Conservation (phyloP, 495 filamentous ascomycete species). For the Endocarpon pusillum region DNA sequence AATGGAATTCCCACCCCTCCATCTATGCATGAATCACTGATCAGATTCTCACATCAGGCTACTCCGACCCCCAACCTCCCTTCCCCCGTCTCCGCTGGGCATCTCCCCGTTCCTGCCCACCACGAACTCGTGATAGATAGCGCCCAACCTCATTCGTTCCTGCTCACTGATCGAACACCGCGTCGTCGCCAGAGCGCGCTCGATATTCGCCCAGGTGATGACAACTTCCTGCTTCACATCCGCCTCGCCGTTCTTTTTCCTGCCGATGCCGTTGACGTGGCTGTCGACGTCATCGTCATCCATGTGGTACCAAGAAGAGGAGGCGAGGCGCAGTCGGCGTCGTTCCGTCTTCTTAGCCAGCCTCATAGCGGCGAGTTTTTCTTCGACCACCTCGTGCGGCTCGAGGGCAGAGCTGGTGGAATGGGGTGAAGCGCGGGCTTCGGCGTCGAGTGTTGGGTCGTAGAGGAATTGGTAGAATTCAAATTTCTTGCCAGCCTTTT, state of each 20-base stretch:
- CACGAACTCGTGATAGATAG: constrained; percentile 85
- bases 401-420: constrained; percentile 31
- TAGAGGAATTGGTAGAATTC: constrained; percentile 76
- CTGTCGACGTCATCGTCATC: constrained; percentile 4
- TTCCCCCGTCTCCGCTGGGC: constrained; percentile 74
- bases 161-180: constrained; percentile 62
- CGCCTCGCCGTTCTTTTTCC: constrained; percentile 6
- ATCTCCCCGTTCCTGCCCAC: constrained; percentile 84
- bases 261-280: constrained; percentile 7
- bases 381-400: constrained; percentile 49
- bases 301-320: constrained; percentile 3
- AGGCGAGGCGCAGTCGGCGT: constrained; percentile 16
- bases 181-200: constrained; percentile 58
- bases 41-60: constrained; percentile 60
- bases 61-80: constrained; percentile 78
- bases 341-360: constrained; percentile 32
- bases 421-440: constrained; percentile 21
- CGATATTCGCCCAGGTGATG: constrained; percentile 75
- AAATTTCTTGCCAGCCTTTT: too few relatives aligned
- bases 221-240: constrained; percentile 49
- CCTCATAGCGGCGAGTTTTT: constrained; percentile 54
- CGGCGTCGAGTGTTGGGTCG: constrained; percentile 37
- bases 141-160: constrained; percentile 54
- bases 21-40: background rate
- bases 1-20: background rate